Conservation (phyloP, 805 yeast species). For the Yamadazyma akitaensis region DNA sequence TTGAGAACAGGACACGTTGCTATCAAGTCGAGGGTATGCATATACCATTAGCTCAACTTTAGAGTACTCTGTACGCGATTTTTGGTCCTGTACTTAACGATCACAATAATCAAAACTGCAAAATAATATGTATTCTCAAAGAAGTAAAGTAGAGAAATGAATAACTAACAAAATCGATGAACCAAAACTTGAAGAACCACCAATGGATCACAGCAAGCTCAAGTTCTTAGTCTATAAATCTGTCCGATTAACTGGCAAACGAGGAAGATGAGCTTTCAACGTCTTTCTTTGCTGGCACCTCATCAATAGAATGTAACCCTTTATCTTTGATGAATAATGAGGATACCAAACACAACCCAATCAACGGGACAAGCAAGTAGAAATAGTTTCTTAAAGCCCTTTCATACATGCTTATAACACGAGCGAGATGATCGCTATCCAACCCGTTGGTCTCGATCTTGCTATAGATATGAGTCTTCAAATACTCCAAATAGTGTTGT, state of each 20-base stretch:
- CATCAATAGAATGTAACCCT: slow-evolving; percentile 38
- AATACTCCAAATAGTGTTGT: slow-evolving; percentile 17
- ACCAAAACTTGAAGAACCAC: background rate
- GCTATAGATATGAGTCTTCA: slow-evolving; percentile 24
- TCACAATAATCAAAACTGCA: background rate
- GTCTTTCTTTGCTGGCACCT: slow-evolving; percentile 13
- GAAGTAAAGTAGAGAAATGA: background rate
- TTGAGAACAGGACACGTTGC: background rate
- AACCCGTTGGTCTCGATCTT: slow-evolving; percentile 21
- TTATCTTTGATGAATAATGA: slow-evolving; percentile 31
- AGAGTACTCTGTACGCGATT: background rate
- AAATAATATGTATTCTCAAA: too few species aligned
- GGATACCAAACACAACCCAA: slow-evolving; percentile 29
- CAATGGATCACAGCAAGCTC: too few species aligned
- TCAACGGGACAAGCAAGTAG: slow-evolving; percentile 33
- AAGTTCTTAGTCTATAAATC: background rate
- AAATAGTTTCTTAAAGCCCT: slow-evolving; percentile 30
- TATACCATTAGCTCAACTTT: background rate
- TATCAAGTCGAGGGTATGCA: background rate
- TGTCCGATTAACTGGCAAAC: background rate
- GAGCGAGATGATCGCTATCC: slow-evolving; percentile 15
- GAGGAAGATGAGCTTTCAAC: slow-evolving; percentile 9
- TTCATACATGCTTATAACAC: slow-evolving; percentile 30
- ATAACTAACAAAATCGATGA: background rate
- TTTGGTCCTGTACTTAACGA: background rate